phyloP scores from a whole-genome alignment of 2,329 filamentous ascomycete species.

The Penicillium sp. region DNA sequence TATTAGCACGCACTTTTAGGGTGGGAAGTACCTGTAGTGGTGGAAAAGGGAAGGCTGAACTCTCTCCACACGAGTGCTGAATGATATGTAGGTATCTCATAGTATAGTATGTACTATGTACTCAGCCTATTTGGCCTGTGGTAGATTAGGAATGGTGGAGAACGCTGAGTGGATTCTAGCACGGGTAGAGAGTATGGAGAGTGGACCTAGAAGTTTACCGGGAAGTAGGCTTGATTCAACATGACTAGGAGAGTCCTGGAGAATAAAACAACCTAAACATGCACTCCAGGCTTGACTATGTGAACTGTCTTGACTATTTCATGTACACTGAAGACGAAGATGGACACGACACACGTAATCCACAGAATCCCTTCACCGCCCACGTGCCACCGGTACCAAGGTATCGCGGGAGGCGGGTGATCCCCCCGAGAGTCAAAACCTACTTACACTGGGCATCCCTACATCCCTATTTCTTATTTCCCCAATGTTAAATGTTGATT shows the following conservation, averaged over 20 bases:
- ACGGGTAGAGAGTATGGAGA: constrained; percentile 8
- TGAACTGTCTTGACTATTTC: neutral
- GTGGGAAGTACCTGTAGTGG: constrained; percentile 20
- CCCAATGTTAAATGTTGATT: neutral
- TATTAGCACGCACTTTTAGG: neutral
- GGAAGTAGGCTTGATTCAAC: neutral
- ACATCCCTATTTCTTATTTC: neutral
- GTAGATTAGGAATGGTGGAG: constrained; percentile 19
- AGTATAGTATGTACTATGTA: constrained; percentile 7
- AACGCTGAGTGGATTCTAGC: constrained; percentile 9
- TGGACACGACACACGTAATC: too few relatives aligned
- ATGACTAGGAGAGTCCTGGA: neutral
- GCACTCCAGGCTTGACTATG: neutral
- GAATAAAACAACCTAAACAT: neutral
- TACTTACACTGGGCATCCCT: neutral
- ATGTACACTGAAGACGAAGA: too few relatives aligned
- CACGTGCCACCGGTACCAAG: constrained; percentile 4
- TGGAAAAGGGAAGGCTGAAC: neutral
- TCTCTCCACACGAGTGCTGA: neutral
- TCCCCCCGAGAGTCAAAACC: constrained; percentile 5
- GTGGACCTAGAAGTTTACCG: constrained; percentile 11
- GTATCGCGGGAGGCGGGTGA: constrained; percentile 7
- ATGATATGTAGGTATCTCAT: constrained; percentile 13
- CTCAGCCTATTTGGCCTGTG: constrained; percentile 3
- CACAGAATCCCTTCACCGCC: constrained; percentile 13